Evolutionary conservation across 495 filamentous ascomycete species (phyloP).

Genomic region (Tetracladium marchalianum): DNA sequence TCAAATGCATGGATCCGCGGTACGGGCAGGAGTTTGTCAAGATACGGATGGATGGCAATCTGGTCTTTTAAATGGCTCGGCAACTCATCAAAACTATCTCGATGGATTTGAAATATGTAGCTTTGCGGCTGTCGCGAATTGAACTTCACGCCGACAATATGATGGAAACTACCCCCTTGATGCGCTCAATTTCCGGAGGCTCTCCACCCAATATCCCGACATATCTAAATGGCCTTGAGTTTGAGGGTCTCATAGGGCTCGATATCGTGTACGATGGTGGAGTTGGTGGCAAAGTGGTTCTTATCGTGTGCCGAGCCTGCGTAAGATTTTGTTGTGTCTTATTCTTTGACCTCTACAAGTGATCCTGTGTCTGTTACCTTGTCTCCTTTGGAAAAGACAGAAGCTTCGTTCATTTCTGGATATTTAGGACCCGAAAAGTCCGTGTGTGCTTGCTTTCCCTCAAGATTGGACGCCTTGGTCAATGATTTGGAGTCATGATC

Average conservation of each 20-base stretch:
- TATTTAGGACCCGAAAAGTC: too few species aligned
- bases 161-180: constrained; percentile 10
- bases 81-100: neutral
- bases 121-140: neutral
- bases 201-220: constrained; percentile 2
- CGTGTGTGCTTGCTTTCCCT: too few species aligned
- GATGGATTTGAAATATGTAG: constrained; percentile 4
- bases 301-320: too few species aligned
- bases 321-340: too few species aligned
- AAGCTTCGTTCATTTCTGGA: too few species aligned
- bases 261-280: neutral
- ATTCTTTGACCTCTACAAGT: too few species aligned
- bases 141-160: constrained; percentile 2
- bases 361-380: too few species aligned
- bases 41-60: neutral
- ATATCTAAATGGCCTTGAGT: constrained; percentile 2
- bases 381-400: too few species aligned
- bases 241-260: constrained; percentile 4
- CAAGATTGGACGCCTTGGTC: too few species aligned
- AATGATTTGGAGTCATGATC: too few species aligned
- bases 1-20: neutral
- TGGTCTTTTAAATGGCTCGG: constrained; percentile 1
- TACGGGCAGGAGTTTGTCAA: neutral
- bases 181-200: constrained; percentile 4
- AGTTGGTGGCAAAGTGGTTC: neutral